Conservation (phyloP, 257 asterid species). For the Capsicum baccatum region DNA sequence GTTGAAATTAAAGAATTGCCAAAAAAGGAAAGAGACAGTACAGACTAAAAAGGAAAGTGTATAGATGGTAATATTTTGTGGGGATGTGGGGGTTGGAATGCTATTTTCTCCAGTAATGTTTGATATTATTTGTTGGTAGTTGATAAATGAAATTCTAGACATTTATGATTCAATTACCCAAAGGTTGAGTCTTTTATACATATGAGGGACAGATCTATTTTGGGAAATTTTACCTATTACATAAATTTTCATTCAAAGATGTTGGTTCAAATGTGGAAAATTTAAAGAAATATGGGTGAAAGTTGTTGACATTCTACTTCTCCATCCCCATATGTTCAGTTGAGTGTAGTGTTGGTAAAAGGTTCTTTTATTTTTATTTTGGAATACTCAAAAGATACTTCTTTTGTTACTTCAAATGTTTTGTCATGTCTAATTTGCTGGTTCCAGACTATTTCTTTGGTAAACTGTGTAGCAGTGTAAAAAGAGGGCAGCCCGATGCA, state of each 20-base stretch:
- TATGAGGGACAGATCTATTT: neutral
- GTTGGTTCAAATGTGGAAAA: constrained; percentile 2
- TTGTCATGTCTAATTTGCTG: neutral
- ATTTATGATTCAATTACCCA: too few species aligned
- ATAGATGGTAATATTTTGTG: too few species aligned
- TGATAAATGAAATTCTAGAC: too few species aligned
- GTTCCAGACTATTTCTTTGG: neutral
- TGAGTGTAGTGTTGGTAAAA: neutral
- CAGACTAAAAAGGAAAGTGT: too few species aligned
- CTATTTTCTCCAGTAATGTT: too few species aligned
- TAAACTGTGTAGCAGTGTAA: neutral
- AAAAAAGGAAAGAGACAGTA: too few species aligned
- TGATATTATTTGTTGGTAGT: too few species aligned
- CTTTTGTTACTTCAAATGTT: neutral
- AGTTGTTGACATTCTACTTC: neutral
- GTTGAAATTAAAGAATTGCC: too few species aligned
- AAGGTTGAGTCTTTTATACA: neutral
- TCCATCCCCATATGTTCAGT: neutral
- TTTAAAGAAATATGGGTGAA: neutral
- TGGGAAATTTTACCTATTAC: neutral
- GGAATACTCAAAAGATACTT: neutral
- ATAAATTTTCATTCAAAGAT: neutral
- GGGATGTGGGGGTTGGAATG: too few species aligned
- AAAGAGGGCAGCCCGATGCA: too few species aligned
- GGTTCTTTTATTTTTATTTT: neutral